Conservation (phyloP, 768 basidiomycete species). For the Tricholoma matsutake region DNA sequence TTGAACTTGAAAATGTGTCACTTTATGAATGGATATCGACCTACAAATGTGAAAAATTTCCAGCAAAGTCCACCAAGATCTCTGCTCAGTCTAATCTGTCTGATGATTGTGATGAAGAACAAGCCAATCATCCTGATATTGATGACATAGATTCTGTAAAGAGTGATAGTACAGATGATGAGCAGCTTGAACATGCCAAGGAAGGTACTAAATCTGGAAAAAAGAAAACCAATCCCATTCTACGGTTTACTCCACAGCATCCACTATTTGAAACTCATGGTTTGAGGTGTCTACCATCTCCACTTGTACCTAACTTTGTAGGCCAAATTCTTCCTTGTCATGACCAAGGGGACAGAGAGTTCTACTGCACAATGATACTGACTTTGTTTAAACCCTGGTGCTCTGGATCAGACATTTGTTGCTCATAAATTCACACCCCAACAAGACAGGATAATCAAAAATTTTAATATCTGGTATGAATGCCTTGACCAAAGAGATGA, state of each 20-base stretch:
- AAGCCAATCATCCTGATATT: not conserved
- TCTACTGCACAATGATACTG: conserved; percentile 29
- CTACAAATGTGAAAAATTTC: conserved; percentile 8
- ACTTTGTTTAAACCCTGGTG: conserved; percentile 28
- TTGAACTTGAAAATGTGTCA: conserved; percentile 10
- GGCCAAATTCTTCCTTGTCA: conserved; percentile 9
- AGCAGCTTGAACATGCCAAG: not conserved
- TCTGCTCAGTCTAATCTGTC: not conserved
- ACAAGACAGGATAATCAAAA: too few species aligned
- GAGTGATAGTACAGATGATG: not conserved
- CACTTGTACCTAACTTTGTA: conserved; percentile 3
- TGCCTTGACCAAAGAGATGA: too few species aligned
- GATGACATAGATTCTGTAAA: not conserved
- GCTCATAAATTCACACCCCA: too few species aligned
- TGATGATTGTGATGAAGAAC: not conserved
- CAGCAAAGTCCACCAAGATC: not conserved
- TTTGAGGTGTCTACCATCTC: not conserved
- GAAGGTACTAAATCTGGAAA: not conserved
- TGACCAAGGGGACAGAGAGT: conserved; percentile 28
- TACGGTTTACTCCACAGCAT: not conserved
- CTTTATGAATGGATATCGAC: conserved; percentile 27
- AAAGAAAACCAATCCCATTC: not conserved
- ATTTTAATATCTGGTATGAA: too few species aligned
- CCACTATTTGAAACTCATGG: not conserved
- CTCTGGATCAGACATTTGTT: too few species aligned